Evolutionary conservation across 768 basidiomycete genomes (phyloP).

Genomic region (Trametopsis cervina): DNA sequence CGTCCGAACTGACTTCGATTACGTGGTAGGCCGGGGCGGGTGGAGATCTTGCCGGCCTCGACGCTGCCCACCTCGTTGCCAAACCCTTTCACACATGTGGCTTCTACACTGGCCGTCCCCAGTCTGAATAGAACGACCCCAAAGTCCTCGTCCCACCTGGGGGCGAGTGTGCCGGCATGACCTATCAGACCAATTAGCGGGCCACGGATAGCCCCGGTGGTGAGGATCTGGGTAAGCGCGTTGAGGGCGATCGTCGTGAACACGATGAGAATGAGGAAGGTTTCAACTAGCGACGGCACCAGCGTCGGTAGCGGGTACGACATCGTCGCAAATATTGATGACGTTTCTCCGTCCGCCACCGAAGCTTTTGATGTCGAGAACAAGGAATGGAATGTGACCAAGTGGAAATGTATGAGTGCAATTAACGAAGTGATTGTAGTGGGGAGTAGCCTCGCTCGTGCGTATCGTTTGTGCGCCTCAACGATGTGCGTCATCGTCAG

Average conservation of each 20-base stretch:
- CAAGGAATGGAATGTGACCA: slow-evolving; percentile 41
- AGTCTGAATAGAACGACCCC: slow-evolving; percentile 62
- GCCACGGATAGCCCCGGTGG: slow-evolving; percentile 51
- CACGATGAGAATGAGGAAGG: slow-evolving; percentile 49
- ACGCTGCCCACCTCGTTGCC: slow-evolving; percentile 63
- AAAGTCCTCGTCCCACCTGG: slow-evolving; percentile 68
- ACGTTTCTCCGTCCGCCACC: not conserved
- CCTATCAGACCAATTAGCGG: slow-evolving; percentile 42
- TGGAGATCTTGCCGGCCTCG: slow-evolving; percentile 6
- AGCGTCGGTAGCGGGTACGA: slow-evolving; percentile 69
- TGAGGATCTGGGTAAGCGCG: slow-evolving; percentile 55
- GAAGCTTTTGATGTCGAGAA: not conserved
- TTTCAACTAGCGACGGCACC: slow-evolving; percentile 67
- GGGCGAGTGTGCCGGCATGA: slow-evolving; percentile 30
- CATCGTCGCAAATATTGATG: slow-evolving; percentile 13
- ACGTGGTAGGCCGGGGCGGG: not conserved
- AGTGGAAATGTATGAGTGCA: slow-evolving; percentile 62
- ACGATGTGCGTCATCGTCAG: slow-evolving; percentile 59
- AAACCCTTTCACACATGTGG: slow-evolving; percentile 62
- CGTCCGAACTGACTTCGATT: not conserved
- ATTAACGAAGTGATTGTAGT: slow-evolving; percentile 55
- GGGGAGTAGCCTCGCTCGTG: slow-evolving; percentile 63
- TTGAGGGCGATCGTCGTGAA: slow-evolving; percentile 56
- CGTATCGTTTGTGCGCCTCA: slow-evolving; percentile 56
- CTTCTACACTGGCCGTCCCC: slow-evolving; percentile 70